Percentiles rank a stretch among this genome's conserved stretches.
phyloP scores from a whole-genome alignment of 139 green algal species.

The Closterium sp. region DNA sequence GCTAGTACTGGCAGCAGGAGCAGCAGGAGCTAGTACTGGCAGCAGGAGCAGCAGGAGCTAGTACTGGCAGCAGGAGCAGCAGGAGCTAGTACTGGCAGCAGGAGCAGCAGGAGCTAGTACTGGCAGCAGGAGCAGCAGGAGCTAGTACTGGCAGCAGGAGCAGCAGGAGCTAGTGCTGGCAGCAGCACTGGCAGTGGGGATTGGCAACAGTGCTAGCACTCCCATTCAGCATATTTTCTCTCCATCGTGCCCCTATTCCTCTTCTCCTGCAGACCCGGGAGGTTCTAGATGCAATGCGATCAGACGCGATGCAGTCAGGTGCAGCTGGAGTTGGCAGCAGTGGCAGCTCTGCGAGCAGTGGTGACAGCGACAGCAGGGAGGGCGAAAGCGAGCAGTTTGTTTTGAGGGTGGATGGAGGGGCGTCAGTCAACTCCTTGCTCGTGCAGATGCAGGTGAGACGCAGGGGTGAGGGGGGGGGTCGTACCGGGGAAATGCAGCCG shows the following conservation, averaged over 20 bases:
- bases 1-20: neutral
- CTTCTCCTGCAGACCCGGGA: constrained; percentile 61
- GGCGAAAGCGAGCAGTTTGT: constrained; percentile 37
- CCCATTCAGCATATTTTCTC: neutral
- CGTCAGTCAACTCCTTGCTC: constrained; percentile 78
- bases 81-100: no score
- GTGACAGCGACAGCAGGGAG: neutral
- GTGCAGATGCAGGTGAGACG: constrained; percentile 84
- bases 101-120: neutral
- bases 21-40: no score
- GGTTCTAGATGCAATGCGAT: constrained; percentile 83
- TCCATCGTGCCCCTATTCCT: neutral
- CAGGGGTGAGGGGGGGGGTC: neutral
- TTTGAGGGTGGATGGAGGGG: constrained; percentile 90
- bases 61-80: neutral
- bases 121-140: neutral
- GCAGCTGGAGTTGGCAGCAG: neutral
- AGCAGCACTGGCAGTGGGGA: neutral
- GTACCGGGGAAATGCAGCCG: no score
- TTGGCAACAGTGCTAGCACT: no score
- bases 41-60: neutral
- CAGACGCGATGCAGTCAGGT: constrained; percentile 45
- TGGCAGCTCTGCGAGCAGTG: neutral
- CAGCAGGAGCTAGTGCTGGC: neutral
- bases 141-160: no score